Evolutionary conservation across 257 asterid species (phyloP).

Genomic region (Nicotiana benthamiana): DNA sequence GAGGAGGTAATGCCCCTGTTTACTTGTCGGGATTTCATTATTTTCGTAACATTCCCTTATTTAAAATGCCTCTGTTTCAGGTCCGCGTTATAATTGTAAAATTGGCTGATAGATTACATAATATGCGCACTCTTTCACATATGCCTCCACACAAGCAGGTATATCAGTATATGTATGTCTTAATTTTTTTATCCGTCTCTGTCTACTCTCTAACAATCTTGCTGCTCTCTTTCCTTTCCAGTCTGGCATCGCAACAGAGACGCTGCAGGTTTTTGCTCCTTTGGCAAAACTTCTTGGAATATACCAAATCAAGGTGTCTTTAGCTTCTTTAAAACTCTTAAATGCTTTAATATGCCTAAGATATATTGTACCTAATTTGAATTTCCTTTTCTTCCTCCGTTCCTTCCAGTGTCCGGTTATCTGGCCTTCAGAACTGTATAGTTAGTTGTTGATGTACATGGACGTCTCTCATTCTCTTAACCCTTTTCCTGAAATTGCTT

Average conservation of each 20-base stretch:
- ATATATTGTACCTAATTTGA: neutral
- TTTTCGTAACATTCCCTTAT: constrained; percentile 9
- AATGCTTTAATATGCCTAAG: neutral
- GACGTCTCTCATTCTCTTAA: neutral
- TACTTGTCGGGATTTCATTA: neutral
- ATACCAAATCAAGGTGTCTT: constrained; percentile 77
- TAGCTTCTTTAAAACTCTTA: neutral
- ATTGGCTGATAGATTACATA: constrained; percentile 90
- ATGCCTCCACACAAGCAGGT: constrained; percentile 99
- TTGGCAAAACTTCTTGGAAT: constrained; percentile 88
- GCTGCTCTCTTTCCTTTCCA: constrained; percentile 22
- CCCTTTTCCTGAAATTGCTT: neutral
- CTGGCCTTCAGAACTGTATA: neutral
- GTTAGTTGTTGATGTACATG: neutral
- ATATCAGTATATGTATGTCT: constrained; percentile 15
- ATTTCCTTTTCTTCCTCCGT: neutral
- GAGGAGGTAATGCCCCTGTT: constrained; percentile 54
- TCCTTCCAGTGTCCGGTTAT: neutral
- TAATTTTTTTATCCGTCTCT: neutral
- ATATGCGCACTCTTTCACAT: constrained; percentile 94
- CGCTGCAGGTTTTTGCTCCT: constrained; percentile 90
- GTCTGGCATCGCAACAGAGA: constrained; percentile 91
- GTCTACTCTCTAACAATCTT: constrained; percentile 13
- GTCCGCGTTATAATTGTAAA: constrained; percentile 93
- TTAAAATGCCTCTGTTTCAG: constrained; percentile 31